phyloP scores from a whole-genome alignment of 805 yeast genomes.

The Clavispora asparagi region DNA sequence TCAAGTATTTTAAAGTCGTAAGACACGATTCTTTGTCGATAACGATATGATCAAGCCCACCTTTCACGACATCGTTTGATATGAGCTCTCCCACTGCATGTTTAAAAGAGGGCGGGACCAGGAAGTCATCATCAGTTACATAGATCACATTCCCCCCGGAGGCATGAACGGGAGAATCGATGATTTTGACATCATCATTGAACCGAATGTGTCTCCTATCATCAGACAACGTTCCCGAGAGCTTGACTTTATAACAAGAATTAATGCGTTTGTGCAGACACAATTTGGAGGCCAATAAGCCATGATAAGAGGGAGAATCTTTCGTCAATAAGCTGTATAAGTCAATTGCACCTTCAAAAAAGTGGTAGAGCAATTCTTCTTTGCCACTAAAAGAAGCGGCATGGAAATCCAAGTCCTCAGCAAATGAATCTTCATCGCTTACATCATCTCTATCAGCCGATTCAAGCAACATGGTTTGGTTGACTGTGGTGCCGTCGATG shows the following conservation, averaged over 20 bases:
- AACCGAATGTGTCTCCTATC: conserved; percentile 23
- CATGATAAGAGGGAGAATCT: conserved; percentile 14
- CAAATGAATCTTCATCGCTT: conserved; percentile 12
- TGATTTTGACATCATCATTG: conserved; percentile 53
- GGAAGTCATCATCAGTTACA: conserved; percentile 53
- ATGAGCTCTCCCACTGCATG: conserved; percentile 51
- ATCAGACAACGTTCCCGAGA: conserved; percentile 20
- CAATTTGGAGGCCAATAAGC: conserved; percentile 45
- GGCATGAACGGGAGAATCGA: conserved; percentile 40
- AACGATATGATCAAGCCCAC: conserved; percentile 21
- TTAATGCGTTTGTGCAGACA: conserved; percentile 59
- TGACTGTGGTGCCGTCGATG: conserved; percentile 46
- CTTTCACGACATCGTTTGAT: conserved; percentile 26
- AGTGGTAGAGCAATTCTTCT: conserved; percentile 55
- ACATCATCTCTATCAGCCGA: conserved; percentile 31
- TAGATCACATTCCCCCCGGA: conserved; percentile 64
- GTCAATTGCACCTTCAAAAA: conserved; percentile 43
- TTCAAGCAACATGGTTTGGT: conserved; percentile 61
- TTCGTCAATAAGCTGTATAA: conserved; percentile 9
- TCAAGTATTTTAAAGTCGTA: conserved; percentile 54
- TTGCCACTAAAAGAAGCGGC: conserved; percentile 25
- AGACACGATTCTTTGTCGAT: conserved; percentile 49
- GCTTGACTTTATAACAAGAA: conserved; percentile 44
- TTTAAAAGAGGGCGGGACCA: conserved; percentile 60
- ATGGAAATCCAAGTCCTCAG: background rate